Evolutionary conservation across 73 alveolate genomes (phyloP), one percentile per base, ranked within the genome.

Genomic region (Durusdinium trenchii): DNA sequence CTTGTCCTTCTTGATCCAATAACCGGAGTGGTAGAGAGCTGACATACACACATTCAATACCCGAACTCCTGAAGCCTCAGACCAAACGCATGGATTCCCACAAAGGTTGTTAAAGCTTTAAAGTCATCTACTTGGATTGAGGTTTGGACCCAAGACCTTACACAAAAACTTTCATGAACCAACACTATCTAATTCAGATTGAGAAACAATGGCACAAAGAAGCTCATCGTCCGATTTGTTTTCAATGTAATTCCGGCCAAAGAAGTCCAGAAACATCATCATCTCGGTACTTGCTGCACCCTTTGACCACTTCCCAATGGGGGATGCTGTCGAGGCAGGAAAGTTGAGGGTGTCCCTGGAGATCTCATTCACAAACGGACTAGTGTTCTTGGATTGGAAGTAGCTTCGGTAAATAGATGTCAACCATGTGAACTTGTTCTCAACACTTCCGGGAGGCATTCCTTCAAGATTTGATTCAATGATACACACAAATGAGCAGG

Each of bases 251-350:
- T 30, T 0, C 20, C 54, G 81, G 1, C 76, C 7, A 28, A 85
- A 35, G 54, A 35, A 10, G 35, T 40, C 54, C 35, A 85, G 57
- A 10, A 52, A 85, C 2, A 85, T 54, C 94, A 85, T 85, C 40
- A 85, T 6, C 43, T 60, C 14, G 57, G 94, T 85, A 38, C 61
- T 36, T 6, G 94, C 94, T 35, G 94, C 64, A 26, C 94, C 94
- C 48, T 85, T 85, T 40, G 51, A 54, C 94, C 94, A 85, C 20
- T 42, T 30, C 30, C 94, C 94, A 10, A 52, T 36, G 12, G 94
- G 94, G 35, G 43, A 46, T 35, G 94, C 45, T 3, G 81, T 14
- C 28, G n/a, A 5, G 42, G n/a, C 10, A 3, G 69, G 79, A 36
- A 60, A 51, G 20, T 28, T 36, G 20, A 85, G 52, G 7, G 76